Base-by-base conservation (phyloP, 805 yeast species). In the Metschnikowia hibisci region DNA sequence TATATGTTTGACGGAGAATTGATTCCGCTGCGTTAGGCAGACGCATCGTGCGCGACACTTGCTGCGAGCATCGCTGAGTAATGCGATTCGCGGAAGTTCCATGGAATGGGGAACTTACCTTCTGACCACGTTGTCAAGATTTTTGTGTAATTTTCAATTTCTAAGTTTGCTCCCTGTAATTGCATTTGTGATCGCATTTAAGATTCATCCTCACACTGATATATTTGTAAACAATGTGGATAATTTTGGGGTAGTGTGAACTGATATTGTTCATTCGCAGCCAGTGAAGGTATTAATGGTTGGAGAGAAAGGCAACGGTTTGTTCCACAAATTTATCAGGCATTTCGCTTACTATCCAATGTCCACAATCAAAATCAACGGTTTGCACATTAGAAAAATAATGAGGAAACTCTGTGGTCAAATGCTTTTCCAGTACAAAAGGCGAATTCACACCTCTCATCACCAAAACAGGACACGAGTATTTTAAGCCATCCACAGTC, bases 361-460 rank as follows among this genome's bases (percentile, higher is more conserved):
- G 74, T 13, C 69, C 64, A 31, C 63, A 45, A 23, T 66, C 58
- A 27, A 57, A 60, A 22, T 54, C 55, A 18, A 47, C 51, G 14
- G 41, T 31, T 12, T 38, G 27, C 11, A 54, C 25, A 26, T 60
- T 28, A n/a, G 60, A 30, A 49, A 66, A 68, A 45, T 61, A 61
- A 5, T 39, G 34, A 1, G 55, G 52, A 42, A 67, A 67, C 9
- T 42, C 56, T 2, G 15, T 23, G 3, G 40, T 40, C 12, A 46
- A 47, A 29, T 59, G 61, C 36, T 64, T 47, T 3, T 61, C 62
- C 12, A 53, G 55, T 12, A 79, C 66, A 43, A 78, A 73, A 0
- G 58, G 54, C 2, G 81, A 74, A 12, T 63, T 44, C 13, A 56
- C 43, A 3, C 76, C 82, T 43, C 68, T 66, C 54, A 78, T 58